These are phyloP conservation scores for Leersia perrieri DNA, from an alignment of 176 grass and related monocot species.

Conservation along the genomic window DNA sequence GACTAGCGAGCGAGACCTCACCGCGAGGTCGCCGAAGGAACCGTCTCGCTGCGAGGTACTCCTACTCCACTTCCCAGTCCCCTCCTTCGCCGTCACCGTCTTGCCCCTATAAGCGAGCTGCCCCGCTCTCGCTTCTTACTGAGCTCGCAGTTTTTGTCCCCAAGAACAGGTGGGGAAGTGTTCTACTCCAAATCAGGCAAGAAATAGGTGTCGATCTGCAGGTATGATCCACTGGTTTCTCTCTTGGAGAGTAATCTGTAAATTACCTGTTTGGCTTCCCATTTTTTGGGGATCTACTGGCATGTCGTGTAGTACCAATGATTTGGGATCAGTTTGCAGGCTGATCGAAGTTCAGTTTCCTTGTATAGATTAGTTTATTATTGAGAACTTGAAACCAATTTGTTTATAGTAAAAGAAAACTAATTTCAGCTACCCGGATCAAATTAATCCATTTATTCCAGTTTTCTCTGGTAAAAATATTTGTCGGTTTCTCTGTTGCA, in stretches of 20 bases:
- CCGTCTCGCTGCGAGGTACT: background rate
- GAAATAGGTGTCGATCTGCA: background rate
- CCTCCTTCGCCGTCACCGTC: background rate
- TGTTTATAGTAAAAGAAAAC: too few species aligned
- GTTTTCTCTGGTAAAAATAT: background rate
- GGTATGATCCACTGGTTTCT: background rate
- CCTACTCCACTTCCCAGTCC: too few species aligned
- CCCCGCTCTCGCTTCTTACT: background rate
- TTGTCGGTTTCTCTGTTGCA: slow-evolving; percentile 13
- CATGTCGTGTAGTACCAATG: background rate
- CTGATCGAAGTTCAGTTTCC: too few species aligned
- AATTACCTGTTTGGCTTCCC: background rate
- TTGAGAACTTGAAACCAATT: background rate
- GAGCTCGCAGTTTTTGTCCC: background rate
- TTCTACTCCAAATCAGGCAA: background rate
- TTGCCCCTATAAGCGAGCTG: background rate
- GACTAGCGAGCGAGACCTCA: background rate
- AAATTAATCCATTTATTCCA: background rate
- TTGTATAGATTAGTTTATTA: too few species aligned
- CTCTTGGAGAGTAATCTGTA: background rate
- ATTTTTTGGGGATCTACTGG: background rate
- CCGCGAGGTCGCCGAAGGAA: background rate
- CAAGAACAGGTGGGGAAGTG: background rate
- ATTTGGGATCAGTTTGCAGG: background rate
- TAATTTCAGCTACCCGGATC: background rate